Evolutionary conservation across 1,139 yeast genomes (phyloP).

Genomic region (Blastobotrys elegans): DNA sequence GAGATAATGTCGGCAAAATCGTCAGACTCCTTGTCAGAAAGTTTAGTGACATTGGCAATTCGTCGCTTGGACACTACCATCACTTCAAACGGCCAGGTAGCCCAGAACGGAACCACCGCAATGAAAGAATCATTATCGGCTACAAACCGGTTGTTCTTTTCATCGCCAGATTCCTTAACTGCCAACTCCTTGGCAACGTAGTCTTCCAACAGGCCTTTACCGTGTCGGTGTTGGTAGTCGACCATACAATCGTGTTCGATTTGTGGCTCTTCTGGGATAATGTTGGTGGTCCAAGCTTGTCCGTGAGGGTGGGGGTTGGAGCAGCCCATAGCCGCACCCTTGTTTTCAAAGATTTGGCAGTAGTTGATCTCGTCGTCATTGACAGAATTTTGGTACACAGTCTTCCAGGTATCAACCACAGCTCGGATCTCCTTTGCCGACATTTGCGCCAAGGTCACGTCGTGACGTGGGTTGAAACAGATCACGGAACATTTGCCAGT

Average conservation of each 20-base stretch:
- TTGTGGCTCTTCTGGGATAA: constrained; percentile 64
- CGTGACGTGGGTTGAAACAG: constrained; percentile 71
- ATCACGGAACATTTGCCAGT: constrained; percentile 68
- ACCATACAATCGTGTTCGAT: constrained; percentile 51
- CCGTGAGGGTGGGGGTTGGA: constrained; percentile 77
- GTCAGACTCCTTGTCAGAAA: constrained; percentile 44
- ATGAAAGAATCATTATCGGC: constrained; percentile 58
- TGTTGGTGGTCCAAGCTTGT: constrained; percentile 73
- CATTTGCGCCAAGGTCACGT: constrained; percentile 65
- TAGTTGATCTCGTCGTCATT: constrained; percentile 45
- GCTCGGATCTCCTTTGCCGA: constrained; percentile 37
- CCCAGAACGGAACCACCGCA: constrained; percentile 81
- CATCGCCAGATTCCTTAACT: constrained; percentile 36
- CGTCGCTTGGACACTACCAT: constrained; percentile 52
- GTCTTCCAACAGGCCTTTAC: constrained; percentile 55
- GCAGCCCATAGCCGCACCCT: constrained; percentile 79
- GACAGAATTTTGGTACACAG: constrained; percentile 45
- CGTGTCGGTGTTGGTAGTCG: constrained; percentile 41
- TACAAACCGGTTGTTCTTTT: constrained; percentile 43
- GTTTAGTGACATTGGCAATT: constrained; percentile 48
- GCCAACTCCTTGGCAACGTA: constrained; percentile 56
- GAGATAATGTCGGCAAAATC: constrained; percentile 58
- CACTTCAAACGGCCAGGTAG: constrained; percentile 78
- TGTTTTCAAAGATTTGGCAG: constrained; percentile 71
- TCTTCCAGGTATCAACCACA: constrained; percentile 59